A percentile compares a stretch with the other conserved stretches of the same genome.
Conservation (phyloP, 176 grass and related monocot species). For the Calamus simplicifolius region DNA sequence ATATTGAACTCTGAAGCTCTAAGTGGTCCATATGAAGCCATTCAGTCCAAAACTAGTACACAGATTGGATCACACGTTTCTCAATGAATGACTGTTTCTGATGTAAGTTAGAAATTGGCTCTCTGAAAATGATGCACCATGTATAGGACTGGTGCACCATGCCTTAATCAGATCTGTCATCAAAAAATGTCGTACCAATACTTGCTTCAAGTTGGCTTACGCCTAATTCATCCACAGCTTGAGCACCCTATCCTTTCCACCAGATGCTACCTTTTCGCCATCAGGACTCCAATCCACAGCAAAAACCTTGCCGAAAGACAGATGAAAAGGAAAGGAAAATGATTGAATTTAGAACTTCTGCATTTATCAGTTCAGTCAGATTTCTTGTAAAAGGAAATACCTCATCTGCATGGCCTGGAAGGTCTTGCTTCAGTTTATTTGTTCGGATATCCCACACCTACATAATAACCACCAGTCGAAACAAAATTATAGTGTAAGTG, state of each 20-base stretch:
- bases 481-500: background rate
- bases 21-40: too few relatives aligned
- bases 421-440: constrained; percentile 42
- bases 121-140: too few relatives aligned
- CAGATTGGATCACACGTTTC: too few relatives aligned
- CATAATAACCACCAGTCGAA: constrained; percentile 7
- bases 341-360: too few relatives aligned
- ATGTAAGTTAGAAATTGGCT: too few relatives aligned
- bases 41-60: too few relatives aligned
- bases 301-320: constrained; percentile 20
- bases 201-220: background rate
- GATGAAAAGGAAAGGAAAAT: background rate
- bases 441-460: constrained; percentile 57
- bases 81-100: too few relatives aligned
- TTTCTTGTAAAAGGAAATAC: constrained; percentile 14
- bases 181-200: too few relatives aligned
- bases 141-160: too few relatives aligned
- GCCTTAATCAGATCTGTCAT: too few relatives aligned
- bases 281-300: constrained; percentile 48
- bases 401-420: constrained; percentile 47
- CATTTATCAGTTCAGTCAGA: too few relatives aligned
- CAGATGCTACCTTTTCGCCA: constrained; percentile 81
- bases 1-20: too few relatives aligned
- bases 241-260: constrained; percentile 70
- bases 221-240: constrained; percentile 92